These are phyloP conservation scores for Taphrina sp. DNA, from an alignment of 1,139 yeast genomes.

Conservation along the genomic window DNA sequence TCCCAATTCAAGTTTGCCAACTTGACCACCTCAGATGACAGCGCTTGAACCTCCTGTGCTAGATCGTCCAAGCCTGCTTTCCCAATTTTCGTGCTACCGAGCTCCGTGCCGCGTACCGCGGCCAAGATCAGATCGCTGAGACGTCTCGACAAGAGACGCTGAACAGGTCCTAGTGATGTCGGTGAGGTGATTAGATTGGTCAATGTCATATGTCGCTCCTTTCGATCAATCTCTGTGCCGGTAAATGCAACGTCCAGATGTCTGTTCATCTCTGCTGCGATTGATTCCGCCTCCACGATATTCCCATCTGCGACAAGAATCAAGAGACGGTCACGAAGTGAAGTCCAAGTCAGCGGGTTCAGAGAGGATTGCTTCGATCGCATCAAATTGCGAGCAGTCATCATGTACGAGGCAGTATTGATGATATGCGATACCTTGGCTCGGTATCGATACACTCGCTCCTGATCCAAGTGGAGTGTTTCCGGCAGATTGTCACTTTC, in stretches of 20 bases:
- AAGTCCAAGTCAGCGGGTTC: constrained; percentile 4
- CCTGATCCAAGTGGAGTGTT: constrained; percentile 19
- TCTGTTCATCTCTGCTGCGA: constrained; percentile 16
- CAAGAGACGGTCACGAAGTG: constrained; percentile 1
- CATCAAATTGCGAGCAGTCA: constrained; percentile 8
- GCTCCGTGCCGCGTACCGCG: constrained; percentile 1
- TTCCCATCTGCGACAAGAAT: neutral
- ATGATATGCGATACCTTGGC: neutral
- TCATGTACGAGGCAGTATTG: constrained; percentile 2
- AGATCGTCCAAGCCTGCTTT: constrained; percentile 14
- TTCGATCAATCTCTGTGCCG: constrained; percentile 8
- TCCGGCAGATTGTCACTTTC: constrained; percentile 8
- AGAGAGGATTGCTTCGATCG: constrained; percentile 1
- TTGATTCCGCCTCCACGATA: neutral
- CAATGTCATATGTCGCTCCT: constrained; percentile 1
- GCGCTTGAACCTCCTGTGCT: constrained; percentile 5
- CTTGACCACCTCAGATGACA: constrained; percentile 3
- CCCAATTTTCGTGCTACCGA: constrained; percentile 6
- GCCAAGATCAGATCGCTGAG: constrained; percentile 4
- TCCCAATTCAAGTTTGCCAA: constrained; percentile 8
- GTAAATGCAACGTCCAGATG: constrained; percentile 4
- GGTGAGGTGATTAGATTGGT: neutral
- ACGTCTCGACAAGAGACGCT: constrained; percentile 6
- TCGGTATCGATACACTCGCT: neutral
- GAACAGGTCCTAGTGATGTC: neutral